A percentile compares a stretch with the other conserved stretches of the same genome.
phyloP scores from a whole-genome alignment of 768 basidiomycete species.

The Mycena venus region DNA sequence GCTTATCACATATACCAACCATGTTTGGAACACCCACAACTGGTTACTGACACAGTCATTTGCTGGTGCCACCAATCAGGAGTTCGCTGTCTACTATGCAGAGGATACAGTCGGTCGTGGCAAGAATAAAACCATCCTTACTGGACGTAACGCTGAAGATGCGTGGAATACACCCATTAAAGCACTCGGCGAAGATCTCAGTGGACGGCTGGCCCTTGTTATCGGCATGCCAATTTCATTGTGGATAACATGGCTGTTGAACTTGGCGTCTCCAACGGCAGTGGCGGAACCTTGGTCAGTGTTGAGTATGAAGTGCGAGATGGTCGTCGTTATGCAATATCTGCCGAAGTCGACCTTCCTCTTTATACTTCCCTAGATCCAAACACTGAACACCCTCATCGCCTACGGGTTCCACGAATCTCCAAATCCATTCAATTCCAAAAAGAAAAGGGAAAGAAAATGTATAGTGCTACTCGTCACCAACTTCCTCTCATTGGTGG shows the following conservation, averaged over 20 bases:
- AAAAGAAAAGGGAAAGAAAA: background rate
- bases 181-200: constrained; percentile 22
- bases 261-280: constrained; percentile 32
- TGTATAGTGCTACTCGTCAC: background rate
- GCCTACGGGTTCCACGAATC: background rate
- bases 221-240: constrained; percentile 34
- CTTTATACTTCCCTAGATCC: constrained; percentile 9
- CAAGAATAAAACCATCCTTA: background rate
- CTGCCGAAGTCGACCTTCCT: constrained; percentile 25
- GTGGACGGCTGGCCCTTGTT: constrained; percentile 26
- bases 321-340: constrained; percentile 28
- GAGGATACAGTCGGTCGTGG: background rate
- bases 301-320: constrained; percentile 13
- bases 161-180: constrained; percentile 33
- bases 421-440: background rate
- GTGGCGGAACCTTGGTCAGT: constrained; percentile 18
- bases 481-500: constrained; percentile 31
- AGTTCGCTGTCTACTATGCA: constrained; percentile 21
- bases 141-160: constrained; percentile 13
- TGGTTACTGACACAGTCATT: constrained; percentile 25
- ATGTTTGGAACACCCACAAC: constrained; percentile 30
- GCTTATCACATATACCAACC: constrained; percentile 28
- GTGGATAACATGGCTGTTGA: constrained; percentile 34
- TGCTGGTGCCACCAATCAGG: constrained; percentile 12
- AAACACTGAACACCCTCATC: background rate